Evolutionary conservation across 352 stramenopile genomes (phyloP).

Genomic region (Phytophthora gonapodyides): DNA sequence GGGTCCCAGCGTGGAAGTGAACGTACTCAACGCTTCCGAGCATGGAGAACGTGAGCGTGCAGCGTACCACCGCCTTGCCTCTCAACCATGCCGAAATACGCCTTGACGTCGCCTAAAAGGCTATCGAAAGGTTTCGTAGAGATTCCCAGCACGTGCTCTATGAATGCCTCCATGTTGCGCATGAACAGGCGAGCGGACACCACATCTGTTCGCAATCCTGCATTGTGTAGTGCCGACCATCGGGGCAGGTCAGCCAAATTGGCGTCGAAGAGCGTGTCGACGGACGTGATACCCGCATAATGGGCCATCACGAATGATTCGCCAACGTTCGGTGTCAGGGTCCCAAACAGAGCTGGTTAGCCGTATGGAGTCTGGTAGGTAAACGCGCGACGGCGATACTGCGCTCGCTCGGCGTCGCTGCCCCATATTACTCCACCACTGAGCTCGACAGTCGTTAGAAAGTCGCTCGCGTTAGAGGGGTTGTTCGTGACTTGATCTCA

Average conservation of each 20-base stretch:
- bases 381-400: too few relatives aligned
- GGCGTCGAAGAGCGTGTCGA: not conserved
- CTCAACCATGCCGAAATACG: constrained; percentile 12
- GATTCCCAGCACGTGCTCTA: not conserved
- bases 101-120: constrained; percentile 6
- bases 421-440: not conserved
- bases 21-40: not conserved
- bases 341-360: too few relatives aligned
- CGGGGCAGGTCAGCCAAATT: not conserved
- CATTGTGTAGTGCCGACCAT: not conserved
- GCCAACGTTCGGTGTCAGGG: too few relatives aligned
- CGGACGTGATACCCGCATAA: not conserved
- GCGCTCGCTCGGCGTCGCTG: too few relatives aligned
- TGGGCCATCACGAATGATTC: too few relatives aligned
- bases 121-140: constrained; percentile 1
- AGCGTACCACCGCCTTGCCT: constrained; percentile 7
- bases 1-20: not conserved
- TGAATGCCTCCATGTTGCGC: not conserved
- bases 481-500: not conserved
- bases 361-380: too few relatives aligned
- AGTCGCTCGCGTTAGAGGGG: not conserved
- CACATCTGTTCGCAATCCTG: not conserved
- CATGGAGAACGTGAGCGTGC: constrained; percentile 8
- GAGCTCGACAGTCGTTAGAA: not conserved
- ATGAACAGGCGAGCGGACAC: not conserved